Evolutionary conservation across 1,284 basidiomycete genomes (phyloP).

Genomic region (Exobasidium cylindrosporum): DNA sequence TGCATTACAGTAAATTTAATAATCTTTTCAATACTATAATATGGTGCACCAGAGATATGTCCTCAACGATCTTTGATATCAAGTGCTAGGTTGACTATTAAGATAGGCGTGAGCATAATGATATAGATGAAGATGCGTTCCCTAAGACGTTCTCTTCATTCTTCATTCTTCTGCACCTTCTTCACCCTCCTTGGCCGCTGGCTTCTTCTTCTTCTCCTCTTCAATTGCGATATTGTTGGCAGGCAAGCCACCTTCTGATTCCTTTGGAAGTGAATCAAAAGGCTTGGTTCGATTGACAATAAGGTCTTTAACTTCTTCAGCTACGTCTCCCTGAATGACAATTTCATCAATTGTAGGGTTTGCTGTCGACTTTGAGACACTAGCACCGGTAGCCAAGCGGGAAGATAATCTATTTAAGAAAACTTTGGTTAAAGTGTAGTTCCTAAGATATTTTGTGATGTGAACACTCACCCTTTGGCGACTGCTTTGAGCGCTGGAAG

Average conservation of each 20-base stretch:
- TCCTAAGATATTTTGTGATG: not conserved
- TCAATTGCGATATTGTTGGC: slow-evolving; percentile 50
- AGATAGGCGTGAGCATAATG: no score
- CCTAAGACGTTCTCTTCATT: not conserved
- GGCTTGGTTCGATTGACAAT: slow-evolving; percentile 45
- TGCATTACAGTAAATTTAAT: slow-evolving; percentile 6
- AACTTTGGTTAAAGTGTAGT: not conserved
- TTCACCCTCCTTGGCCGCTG: slow-evolving; percentile 19
- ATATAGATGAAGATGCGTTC: no score
- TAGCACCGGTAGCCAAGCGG: slow-evolving; percentile 50
- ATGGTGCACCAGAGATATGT: no score
- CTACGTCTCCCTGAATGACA: slow-evolving; percentile 53
- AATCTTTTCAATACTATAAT: no score
- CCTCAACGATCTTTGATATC: no score
- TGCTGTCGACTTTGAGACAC: slow-evolving; percentile 48
- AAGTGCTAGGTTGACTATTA: no score
- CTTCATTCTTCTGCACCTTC: slow-evolving; percentile 1
- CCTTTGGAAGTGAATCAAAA: slow-evolving; percentile 46
- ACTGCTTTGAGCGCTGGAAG: slow-evolving; percentile 50
- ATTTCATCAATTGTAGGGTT: slow-evolving; percentile 52
- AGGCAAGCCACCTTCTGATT: slow-evolving; percentile 36
- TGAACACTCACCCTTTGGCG: slow-evolving; percentile 45
- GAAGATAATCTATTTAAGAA: slow-evolving; percentile 34
- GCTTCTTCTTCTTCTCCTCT: slow-evolving; percentile 50
- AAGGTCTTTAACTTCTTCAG: slow-evolving; percentile 44